These are phyloP conservation scores for Pulveroboletus sp. DNA, from an alignment of 768 basidiomycete genomes.

Conservation along the genomic window DNA sequence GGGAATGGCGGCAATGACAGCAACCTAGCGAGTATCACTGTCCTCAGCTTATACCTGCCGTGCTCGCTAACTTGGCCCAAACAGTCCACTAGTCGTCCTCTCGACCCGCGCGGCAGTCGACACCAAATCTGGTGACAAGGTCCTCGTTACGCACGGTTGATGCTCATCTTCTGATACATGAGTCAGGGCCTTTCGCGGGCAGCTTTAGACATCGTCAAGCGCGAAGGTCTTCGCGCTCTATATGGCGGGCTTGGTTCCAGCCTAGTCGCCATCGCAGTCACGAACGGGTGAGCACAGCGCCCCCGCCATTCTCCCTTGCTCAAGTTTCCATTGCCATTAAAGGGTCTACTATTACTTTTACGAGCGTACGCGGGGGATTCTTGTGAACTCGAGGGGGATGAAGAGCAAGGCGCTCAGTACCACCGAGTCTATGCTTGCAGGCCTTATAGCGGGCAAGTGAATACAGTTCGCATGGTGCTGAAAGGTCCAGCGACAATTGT, in stretches of 20 bases:
- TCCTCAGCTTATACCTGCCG: background rate
- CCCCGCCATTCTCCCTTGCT: background rate
- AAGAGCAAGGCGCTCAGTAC: conserved; percentile 73
- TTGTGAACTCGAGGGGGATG: conserved; percentile 50
- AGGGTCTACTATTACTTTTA: conserved; percentile 92
- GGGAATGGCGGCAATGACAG: conserved; percentile 88
- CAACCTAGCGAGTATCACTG: conserved; percentile 61
- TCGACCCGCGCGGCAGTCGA: conserved; percentile 93
- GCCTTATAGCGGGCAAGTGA: conserved; percentile 71
- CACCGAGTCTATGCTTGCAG: conserved; percentile 84
- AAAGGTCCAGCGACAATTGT: background rate
- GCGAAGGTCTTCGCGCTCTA: conserved; percentile 79
- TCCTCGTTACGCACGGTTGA: conserved; percentile 20
- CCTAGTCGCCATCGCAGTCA: conserved; percentile 85
- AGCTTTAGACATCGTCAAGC: conserved; percentile 69
- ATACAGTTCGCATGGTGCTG: background rate
- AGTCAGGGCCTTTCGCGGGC: conserved; percentile 62
- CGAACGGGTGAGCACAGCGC: conserved; percentile 66
- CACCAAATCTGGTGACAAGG: conserved; percentile 74
- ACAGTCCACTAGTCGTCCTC: conserved; percentile 84
- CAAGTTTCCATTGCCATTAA: conserved; percentile 23
- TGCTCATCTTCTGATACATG: background rate
- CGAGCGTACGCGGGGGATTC: conserved; percentile 57
- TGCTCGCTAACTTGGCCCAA: conserved; percentile 4
- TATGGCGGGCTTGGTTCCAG: conserved; percentile 86